Conservation (phyloP, 202 grass and related monocot species). For the Elaeis oleifera region DNA sequence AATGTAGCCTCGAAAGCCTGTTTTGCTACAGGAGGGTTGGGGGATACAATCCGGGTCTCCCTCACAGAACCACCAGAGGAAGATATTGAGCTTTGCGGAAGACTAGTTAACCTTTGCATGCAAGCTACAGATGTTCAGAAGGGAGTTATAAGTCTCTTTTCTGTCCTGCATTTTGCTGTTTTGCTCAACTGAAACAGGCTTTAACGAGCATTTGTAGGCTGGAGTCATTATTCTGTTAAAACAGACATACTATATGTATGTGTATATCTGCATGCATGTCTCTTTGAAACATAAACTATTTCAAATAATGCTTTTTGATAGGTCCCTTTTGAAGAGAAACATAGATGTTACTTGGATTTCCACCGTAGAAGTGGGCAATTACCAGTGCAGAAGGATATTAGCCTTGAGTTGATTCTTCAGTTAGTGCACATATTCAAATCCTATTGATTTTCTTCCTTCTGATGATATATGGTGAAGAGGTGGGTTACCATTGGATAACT, state of each 20-base stretch:
- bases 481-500: conserved; percentile 92
- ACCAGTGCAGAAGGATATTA: conserved; percentile 89
- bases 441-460: conserved; percentile 20
- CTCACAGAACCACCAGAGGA: conserved; percentile 91
- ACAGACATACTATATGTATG: no score
- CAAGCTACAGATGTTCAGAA: conserved; percentile 66
- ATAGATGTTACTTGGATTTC: conserved; percentile 91
- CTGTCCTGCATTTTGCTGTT: conserved; percentile 4
- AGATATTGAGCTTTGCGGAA: conserved; percentile 90
- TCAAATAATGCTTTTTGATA: conserved; percentile 15
- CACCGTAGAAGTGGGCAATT: conserved; percentile 86
- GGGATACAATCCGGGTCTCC: conserved; percentile 94
- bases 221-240: no score
- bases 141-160: conserved; percentile 51
- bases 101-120: conserved; percentile 73
- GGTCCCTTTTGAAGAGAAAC: conserved; percentile 87
- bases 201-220: no score
- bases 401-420: conserved; percentile 14
- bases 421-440: not conserved
- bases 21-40: conserved; percentile 77
- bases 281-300: conserved; percentile 15
- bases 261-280: no score
- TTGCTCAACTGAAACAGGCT: not conserved
- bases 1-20: not conserved
- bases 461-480: conserved; percentile 54